These are phyloP conservation scores for Pseudogymnoascus sp. DNA, from an alignment of 2,329 filamentous ascomycete genomes.

Conservation along the genomic window DNA sequence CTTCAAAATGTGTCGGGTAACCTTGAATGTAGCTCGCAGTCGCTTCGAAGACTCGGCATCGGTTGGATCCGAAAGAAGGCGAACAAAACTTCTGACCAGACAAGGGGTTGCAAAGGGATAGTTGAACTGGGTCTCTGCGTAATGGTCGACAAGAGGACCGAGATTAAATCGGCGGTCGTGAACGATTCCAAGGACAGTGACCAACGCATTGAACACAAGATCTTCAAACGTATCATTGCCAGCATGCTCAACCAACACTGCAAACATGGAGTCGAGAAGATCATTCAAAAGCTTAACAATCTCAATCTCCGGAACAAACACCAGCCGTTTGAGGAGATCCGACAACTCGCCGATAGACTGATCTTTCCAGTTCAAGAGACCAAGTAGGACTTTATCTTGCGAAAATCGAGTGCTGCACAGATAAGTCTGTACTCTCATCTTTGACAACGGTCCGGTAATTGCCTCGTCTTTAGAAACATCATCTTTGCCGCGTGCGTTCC, in stretches of 20 bases:
- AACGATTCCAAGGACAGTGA: conserved; percentile 85
- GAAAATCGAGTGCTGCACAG: conserved; percentile 94
- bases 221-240: conserved; percentile 91
- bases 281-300: conserved; percentile 89
- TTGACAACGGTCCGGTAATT: conserved; percentile 71
- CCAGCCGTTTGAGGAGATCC: conserved; percentile 69
- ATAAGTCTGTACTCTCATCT: conserved; percentile 73
- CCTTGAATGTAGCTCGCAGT: conserved; percentile 87
- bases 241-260: conserved; percentile 84
- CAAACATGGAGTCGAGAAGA: conserved; percentile 86
- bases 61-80: conserved; percentile 74
- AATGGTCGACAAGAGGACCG: conserved; percentile 82
- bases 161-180: conserved; percentile 92
- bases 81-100: conserved; percentile 77
- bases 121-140: conserved; percentile 82
- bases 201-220: conserved; percentile 81
- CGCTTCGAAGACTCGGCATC: conserved; percentile 79
- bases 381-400: conserved; percentile 80
- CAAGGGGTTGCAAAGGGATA: conserved; percentile 90
- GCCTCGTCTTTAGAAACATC: conserved; percentile 64
- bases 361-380: conserved; percentile 81
- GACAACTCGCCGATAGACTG: conserved; percentile 65
- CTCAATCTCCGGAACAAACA: conserved; percentile 95
- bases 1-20: conserved; percentile 85
- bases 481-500: conserved; percentile 63